phyloP scores from a whole-genome alignment of 495 filamentous ascomycete species.

The Penicillium manginii region DNA sequence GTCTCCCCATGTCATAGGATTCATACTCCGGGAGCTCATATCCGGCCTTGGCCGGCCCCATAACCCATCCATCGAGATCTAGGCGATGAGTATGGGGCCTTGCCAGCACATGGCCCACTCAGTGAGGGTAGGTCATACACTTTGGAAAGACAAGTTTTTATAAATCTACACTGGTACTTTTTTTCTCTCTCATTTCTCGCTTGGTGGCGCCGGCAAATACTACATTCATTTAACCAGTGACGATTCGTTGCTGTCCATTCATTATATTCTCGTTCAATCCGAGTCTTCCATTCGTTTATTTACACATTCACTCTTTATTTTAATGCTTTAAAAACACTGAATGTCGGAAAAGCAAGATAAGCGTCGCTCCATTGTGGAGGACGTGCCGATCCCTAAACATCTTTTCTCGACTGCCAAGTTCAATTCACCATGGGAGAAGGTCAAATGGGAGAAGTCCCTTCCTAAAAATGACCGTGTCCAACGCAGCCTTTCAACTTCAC shows the following conservation, averaged over 20 bases:
- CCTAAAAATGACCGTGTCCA: conserved; percentile 24
- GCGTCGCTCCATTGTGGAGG: conserved; percentile 24
- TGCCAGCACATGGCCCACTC: conserved; percentile 1
- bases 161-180: background rate
- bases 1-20: background rate
- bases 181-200: background rate
- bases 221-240: conserved; percentile 3
- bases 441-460: conserved; percentile 28
- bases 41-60: background rate
- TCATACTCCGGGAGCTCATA: background rate
- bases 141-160: background rate
- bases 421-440: conserved; percentile 27
- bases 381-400: conserved; percentile 25
- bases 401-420: conserved; percentile 30
- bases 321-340: conserved; percentile 10
- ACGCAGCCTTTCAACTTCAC: conserved; percentile 4
- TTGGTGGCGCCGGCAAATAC: background rate
- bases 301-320: background rate
- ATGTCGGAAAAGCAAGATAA: conserved; percentile 16
- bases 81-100: background rate
- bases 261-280: conserved; percentile 6
- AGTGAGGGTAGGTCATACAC: background rate
- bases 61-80: background rate
- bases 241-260: conserved; percentile 10
- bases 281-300: conserved; percentile 6